Percentiles rank a stretch among this genome's conserved stretches.
These are phyloP conservation scores for Fraxinus sp. DNA, from an alignment of 305 asterid species.

Conservation along the genomic window DNA sequence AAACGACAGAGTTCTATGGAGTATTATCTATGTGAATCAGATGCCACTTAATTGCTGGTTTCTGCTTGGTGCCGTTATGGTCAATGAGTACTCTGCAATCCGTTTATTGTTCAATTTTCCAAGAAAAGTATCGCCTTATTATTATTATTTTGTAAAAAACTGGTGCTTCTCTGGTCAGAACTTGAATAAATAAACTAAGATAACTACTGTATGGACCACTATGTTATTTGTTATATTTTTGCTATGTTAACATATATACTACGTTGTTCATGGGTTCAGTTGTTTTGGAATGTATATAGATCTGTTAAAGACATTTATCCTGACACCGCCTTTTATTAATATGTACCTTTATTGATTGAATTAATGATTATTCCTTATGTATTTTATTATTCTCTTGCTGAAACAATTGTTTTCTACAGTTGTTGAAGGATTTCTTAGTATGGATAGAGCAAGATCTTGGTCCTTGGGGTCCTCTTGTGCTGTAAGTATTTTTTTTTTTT, in stretches of 20 bases:
- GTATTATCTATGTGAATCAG: background rate
- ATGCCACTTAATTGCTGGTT: background rate
- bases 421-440: slow-evolving; percentile 76
- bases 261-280: background rate
- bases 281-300: background rate
- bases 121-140: background rate
- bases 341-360: background rate
- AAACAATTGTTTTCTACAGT: slow-evolving; percentile 25
- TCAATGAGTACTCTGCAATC: background rate
- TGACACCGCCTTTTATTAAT: background rate
- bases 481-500: slow-evolving; percentile 54
- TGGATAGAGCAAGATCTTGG: slow-evolving; percentile 98
- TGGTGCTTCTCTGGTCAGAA: background rate
- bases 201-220: background rate
- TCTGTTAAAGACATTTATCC: background rate
- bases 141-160: background rate
- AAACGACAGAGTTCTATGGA: background rate
- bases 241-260: background rate
- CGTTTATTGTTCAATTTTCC: background rate
- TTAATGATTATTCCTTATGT: background rate
- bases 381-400: background rate
- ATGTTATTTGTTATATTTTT: background rate
- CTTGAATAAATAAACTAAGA: background rate
- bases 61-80: background rate
- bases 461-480: slow-evolving; percentile 97